These are phyloP conservation scores for Apiospora pterosperma DNA, from an alignment of 2,329 filamentous ascomycete species.

Conservation along the genomic window DNA sequence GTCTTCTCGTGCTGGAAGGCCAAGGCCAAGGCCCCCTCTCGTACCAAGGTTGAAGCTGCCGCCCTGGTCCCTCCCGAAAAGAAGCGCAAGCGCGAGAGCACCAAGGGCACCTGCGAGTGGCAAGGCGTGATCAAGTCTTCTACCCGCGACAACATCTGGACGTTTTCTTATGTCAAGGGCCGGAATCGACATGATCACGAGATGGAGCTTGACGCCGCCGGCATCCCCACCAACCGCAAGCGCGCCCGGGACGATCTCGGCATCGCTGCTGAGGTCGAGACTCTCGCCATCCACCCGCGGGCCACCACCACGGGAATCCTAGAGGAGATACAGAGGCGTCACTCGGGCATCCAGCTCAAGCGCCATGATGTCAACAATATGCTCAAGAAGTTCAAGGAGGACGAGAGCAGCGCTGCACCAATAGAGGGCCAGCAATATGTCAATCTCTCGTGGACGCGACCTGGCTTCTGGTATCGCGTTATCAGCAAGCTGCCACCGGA, in stretches of 20 bases:
- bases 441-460: not conserved
- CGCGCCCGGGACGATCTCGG: constrained; percentile 3
- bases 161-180: constrained; percentile 1
- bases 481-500: constrained; percentile 4
- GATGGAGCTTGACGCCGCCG: not conserved
- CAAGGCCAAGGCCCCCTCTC: constrained; percentile 1
- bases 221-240: constrained; percentile 4
- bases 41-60: not conserved
- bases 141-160: constrained; percentile 6
- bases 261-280: constrained; percentile 5
- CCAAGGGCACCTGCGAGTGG: constrained; percentile 5
- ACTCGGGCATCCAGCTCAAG: not conserved
- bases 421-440: not conserved
- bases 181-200: constrained; percentile 4
- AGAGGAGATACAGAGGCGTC: not conserved
- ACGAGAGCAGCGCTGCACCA: not conserved
- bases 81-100: constrained; percentile 5
- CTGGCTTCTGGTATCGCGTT: constrained; percentile 2
- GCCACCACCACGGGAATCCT: not conserved
- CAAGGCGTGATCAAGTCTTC: constrained; percentile 5
- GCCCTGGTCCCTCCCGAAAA: not conserved
- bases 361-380: constrained; percentile 6
- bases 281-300: constrained; percentile 4
- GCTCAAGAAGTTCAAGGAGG: constrained; percentile 6
- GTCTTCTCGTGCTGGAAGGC: constrained; percentile 7